Conservation (phyloP, 78 protist genomes). For the Parvularia atlantis region DNA sequence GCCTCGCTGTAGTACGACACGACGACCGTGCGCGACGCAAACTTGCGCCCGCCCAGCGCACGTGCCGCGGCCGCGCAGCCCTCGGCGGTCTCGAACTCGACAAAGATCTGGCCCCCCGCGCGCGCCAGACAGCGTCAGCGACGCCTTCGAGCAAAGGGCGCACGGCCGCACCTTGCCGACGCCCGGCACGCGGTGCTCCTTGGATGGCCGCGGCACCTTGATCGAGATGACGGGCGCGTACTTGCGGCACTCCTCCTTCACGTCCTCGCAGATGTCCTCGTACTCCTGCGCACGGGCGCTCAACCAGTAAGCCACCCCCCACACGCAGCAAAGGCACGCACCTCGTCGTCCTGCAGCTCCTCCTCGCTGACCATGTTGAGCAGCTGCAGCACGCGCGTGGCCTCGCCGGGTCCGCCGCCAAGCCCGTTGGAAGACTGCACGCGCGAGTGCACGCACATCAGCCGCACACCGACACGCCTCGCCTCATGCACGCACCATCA, state of each 20-base stretch:
- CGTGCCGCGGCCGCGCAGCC: not conserved
- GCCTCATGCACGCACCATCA: not conserved
- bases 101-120: not conserved
- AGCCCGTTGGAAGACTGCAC: not conserved
- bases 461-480: not conserved
- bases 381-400: constrained; percentile 15
- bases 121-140: not conserved
- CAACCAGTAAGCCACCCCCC: not conserved
- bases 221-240: not conserved
- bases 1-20: not conserved
- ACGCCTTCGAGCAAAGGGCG: too few species aligned
- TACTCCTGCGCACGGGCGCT: not conserved
- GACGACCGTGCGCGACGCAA: constrained; percentile 8
- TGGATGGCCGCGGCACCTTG: constrained; percentile 1
- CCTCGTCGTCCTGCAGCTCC: constrained; percentile 26
- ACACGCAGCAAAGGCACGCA: too few species aligned
- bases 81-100: not conserved
- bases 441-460: not conserved
- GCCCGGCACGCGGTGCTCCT: not conserved
- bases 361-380: constrained; percentile 15
- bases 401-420: too few species aligned
- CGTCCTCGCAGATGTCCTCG: constrained; percentile 8
- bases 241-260: constrained; percentile 14
- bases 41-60: constrained; percentile 11
- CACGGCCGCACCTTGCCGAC: constrained; percentile 13